Base-by-base conservation (phyloP, 148 eudicot genomes). In the Vaccinium myrtillus region DNA sequence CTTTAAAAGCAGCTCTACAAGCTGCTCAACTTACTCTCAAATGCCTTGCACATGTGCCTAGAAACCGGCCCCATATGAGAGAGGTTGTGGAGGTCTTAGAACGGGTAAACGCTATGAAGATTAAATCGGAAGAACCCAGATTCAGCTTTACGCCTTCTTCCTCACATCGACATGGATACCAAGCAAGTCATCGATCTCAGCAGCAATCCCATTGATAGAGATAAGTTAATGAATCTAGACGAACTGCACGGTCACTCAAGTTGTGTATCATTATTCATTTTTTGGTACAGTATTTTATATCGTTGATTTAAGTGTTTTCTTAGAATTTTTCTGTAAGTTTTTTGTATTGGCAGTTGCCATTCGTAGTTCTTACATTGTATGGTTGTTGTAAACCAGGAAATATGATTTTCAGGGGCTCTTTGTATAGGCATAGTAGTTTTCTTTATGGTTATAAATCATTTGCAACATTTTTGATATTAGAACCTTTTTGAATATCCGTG, bases 51-150 rank as follows among this genome's bases (percentile, higher is more conserved):
- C 0, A 19, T 2, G 80, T 58, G 9, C 87, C 78, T 21, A 80
- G 61, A 48, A 58, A 43, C 14, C 79, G 87, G 36, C 83, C 87
- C 74, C 46, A 78, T 43, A 85, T 85, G 87, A 76, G 2, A 53
- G 83, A 85, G 50, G 87, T 81, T n/a, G 61, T 59, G 27, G 81
- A 84, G 53, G 51, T 23, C n/a, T 74, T 84, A 81, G 79, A 84
- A 84, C 74, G 15, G 18, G 61, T 84, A 1, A 48, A 84, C 2
- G 77, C 70, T 16, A 65, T 67, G 75, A 81, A 67, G 75, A 23
- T 63, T 14, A 81, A 48, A 65, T 11, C 58, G 0, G 48, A 49
- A 81, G 58, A 15, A 48, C 49, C 43, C 46, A 48, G 30, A 67
- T 1, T n/a, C 74, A 36, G 13, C 50, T 79, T 25, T 19, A 4